Conservation (phyloP, 352 stramenopile species). For the Poterioochromonas sp. region DNA sequence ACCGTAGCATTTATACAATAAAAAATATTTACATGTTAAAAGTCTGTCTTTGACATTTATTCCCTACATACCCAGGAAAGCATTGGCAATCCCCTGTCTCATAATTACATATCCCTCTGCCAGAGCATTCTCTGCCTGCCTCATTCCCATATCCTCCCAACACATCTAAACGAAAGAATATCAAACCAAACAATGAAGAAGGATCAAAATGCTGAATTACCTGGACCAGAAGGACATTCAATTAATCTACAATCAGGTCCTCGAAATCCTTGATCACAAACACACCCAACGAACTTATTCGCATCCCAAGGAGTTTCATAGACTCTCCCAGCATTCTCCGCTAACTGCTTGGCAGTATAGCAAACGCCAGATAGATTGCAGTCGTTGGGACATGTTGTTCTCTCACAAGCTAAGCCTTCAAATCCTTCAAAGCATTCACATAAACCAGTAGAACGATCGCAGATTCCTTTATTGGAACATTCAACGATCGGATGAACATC, state of each 20-base stretch:
- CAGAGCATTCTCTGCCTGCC: neutral
- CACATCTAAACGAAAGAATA: neutral
- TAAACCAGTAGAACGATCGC: slow-evolving; percentile 69
- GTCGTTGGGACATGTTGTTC: slow-evolving; percentile 77
- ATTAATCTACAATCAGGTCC: slow-evolving; percentile 67
- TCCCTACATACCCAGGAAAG: slow-evolving; percentile 62
- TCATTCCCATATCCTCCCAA: slow-evolving; percentile 5
- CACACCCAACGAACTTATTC: slow-evolving; percentile 77
- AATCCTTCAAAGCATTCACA: slow-evolving; percentile 55
- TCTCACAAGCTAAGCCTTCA: slow-evolving; percentile 68
- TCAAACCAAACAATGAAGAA: no score
- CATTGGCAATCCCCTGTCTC: slow-evolving; percentile 63
- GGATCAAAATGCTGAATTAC: no score
- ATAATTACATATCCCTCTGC: slow-evolving; percentile 51
- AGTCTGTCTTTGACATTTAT: slow-evolving; percentile 3
- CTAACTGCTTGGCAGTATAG: slow-evolving; percentile 67
- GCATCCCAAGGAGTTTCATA: slow-evolving; percentile 67
- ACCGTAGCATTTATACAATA: no score
- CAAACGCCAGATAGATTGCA: slow-evolving; percentile 80
- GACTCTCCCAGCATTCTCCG: slow-evolving; percentile 40
- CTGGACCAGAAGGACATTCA: neutral
- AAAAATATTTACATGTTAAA: no score
- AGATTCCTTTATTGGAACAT: slow-evolving; percentile 80
- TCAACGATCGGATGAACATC: slow-evolving; percentile 59
- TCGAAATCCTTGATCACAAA: slow-evolving; percentile 79